Conservation (phyloP, 2,329 filamentous ascomycete genomes). For the Hypoxylon sp. region DNA sequence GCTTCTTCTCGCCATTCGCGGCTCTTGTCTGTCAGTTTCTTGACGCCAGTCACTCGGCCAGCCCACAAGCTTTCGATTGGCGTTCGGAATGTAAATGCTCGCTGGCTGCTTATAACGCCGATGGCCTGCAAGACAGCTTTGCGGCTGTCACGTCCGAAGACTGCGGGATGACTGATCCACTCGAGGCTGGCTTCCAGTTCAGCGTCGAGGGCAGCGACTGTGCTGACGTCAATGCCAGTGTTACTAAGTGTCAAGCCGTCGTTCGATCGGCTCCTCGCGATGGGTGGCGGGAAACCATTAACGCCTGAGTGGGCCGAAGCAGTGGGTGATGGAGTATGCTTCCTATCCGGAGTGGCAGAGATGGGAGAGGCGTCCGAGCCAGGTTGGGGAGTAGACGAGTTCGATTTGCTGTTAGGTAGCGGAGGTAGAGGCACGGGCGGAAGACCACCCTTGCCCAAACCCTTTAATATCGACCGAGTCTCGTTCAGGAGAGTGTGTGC, state of each 20-base stretch:
- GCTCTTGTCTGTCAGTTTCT: slow-evolving; percentile 80
- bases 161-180: slow-evolving; percentile 97
- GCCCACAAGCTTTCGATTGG: slow-evolving; percentile 92
- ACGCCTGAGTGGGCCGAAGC: slow-evolving; percentile 55
- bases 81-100: slow-evolving; percentile 92
- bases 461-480: slow-evolving; percentile 94
- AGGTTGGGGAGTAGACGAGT: slow-evolving; percentile 59
- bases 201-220: slow-evolving; percentile 85
- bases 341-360: slow-evolving; percentile 60
- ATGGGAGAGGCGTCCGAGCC: slow-evolving; percentile 56
- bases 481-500: slow-evolving; percentile 92
- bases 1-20: slow-evolving; percentile 91
- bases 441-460: slow-evolving; percentile 91
- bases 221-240: slow-evolving; percentile 82
- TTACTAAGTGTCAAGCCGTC: slow-evolving; percentile 65
- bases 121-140: slow-evolving; percentile 97
- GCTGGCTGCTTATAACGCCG: slow-evolving; percentile 93
- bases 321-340: slow-evolving; percentile 64
- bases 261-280: slow-evolving; percentile 62
- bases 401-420: slow-evolving; percentile 50
- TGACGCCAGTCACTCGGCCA: slow-evolving; percentile 80
- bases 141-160: slow-evolving; percentile 91
- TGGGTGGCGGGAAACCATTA: slow-evolving; percentile 51
- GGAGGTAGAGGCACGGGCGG: slow-evolving; percentile 72
- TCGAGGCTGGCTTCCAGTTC: slow-evolving; percentile 91